Percentiles rank a stretch among this genome's conserved stretches.
Conservation (phyloP, 2,329 filamentous ascomycete genomes). For the Calonectria naviculata region DNA sequence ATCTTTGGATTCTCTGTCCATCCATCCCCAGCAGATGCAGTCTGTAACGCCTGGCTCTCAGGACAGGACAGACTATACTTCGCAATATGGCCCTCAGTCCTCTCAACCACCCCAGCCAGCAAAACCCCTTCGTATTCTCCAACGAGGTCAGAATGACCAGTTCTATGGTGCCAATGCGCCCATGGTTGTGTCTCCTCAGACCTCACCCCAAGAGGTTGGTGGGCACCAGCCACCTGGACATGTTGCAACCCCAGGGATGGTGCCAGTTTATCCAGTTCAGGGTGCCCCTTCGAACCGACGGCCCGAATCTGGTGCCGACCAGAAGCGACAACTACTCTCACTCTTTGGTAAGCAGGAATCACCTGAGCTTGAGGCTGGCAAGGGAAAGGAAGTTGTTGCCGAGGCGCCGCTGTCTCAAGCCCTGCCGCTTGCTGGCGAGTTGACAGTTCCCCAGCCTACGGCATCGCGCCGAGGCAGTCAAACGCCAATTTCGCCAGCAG, state of each 20-base stretch:
- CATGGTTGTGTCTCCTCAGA: conserved; percentile 30
- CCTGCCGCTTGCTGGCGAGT: conserved; percentile 55
- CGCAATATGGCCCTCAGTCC: conserved; percentile 28
- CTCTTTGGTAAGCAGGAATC: conserved; percentile 66
- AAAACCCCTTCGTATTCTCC: conserved; percentile 48
- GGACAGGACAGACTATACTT: conserved; percentile 26
- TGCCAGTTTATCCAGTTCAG: conserved; percentile 31
- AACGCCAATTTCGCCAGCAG: conserved; percentile 72
- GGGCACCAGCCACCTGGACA: conserved; percentile 30
- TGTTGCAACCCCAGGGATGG: conserved; percentile 30
- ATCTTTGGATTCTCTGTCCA: conserved; percentile 35
- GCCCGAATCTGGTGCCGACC: conserved; percentile 42
- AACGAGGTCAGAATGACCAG: conserved; percentile 46
- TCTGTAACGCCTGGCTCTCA: conserved; percentile 25
- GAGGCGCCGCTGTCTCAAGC: conserved; percentile 49
- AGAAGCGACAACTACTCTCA: conserved; percentile 62
- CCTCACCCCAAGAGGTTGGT: conserved; percentile 32
- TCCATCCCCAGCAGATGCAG: conserved; percentile 28
- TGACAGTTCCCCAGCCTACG: conserved; percentile 23
- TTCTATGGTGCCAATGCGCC: conserved; percentile 28
- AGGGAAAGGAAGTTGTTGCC: conserved; percentile 37
- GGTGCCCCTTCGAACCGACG: conserved; percentile 23
- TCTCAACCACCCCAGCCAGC: conserved; percentile 23
- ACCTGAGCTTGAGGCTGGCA: conserved; percentile 36
- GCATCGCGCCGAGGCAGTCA: conserved; percentile 59